Conservation (phyloP, 129 eudicot species). For the Lactuca sativa region DNA sequence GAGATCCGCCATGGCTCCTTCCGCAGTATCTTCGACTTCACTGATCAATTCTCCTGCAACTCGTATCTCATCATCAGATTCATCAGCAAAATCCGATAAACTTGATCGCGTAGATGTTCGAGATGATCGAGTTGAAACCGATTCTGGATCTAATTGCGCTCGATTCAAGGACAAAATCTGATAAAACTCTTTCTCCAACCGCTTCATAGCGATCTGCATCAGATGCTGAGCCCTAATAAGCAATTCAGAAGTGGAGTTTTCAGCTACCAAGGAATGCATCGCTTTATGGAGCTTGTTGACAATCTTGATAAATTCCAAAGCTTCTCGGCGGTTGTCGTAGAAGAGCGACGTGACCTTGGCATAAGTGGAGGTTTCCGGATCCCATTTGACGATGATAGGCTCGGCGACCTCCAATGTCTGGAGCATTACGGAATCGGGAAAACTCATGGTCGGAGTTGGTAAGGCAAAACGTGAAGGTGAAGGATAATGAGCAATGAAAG, state of each 20-base stretch:
- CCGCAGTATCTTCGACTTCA: constrained; percentile 48
- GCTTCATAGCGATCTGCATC: constrained; percentile 67
- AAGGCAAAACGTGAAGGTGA: constrained; percentile 41
- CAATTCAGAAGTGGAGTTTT: constrained; percentile 43
- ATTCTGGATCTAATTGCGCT: constrained; percentile 53
- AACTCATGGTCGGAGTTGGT: constrained; percentile 40
- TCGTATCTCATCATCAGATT: constrained; percentile 38
- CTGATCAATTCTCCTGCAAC: constrained; percentile 31
- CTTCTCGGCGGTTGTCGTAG: constrained; percentile 55
- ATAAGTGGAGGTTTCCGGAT: constrained; percentile 44
- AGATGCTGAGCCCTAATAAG: constrained; percentile 55
- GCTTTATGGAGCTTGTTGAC: constrained; percentile 60
- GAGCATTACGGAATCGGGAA: constrained; percentile 50
- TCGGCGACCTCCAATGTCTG: constrained; percentile 49
- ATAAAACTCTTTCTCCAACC: constrained; percentile 70
- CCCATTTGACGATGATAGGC: constrained; percentile 57
- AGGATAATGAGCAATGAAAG: constrained; percentile 42
- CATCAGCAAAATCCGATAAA: constrained; percentile 40
- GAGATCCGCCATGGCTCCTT: constrained; percentile 55
- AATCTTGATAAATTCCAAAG: constrained; percentile 42
- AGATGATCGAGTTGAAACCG: constrained; percentile 60
- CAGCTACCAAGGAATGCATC: constrained; percentile 46
- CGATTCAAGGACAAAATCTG: constrained; percentile 60
- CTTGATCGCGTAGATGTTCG: constrained; percentile 44
- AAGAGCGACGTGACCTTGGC: constrained; percentile 64